Base-by-base conservation (phyloP, 208 protist genomes). In the Leishmania martiniquensis region DNA sequence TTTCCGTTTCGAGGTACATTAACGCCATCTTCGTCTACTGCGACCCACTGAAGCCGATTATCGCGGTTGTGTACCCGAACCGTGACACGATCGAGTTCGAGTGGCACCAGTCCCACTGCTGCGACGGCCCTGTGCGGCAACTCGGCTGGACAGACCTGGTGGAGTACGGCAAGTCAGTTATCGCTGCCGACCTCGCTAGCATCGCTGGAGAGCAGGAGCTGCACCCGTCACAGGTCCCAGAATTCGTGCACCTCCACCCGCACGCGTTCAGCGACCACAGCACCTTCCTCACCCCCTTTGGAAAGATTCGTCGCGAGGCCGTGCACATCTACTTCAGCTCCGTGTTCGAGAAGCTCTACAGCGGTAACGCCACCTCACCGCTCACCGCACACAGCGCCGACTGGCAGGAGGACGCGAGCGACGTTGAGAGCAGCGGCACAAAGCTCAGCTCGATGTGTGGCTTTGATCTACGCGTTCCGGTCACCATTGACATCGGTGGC, bases 401-500 rank as follows among this genome's bases (percentile, higher is more conserved):
- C 44, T 67, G 60, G 60, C 75, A 67, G 34, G 73, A 71, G 42
- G 72, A 75, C 29, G 37, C 78, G 71, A 91, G 85, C 76, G 88
- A 89, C 45, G 70, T 65, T 17, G 85, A 90, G 42, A 83, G 59
- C 75, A 85, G 81, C 44, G 72, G 42, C 51, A 71, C 75, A 37
- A 63, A 32, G 74, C 32, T 80, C 2, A 62, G 67, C 69, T 57
- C 51, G 7, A n/a, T 52, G 1, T 51, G 47, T 34, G 52, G 68
- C 6, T 71, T 79, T 17, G 45, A 84, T 37, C 75, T 96, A 32
- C 79, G 78, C 39, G 90, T 96, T 29, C 95, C 95, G 13, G 65
- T 93, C 29, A 87, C 89, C 29, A 86, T 98, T 57, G 95, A 98
- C 80, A 97, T 98, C 84, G 95, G 95, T 25, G 95, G 95, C 59